Conservation (phyloP, 73 alveolate genomes). For the Tetrahymena thermophila region DNA sequence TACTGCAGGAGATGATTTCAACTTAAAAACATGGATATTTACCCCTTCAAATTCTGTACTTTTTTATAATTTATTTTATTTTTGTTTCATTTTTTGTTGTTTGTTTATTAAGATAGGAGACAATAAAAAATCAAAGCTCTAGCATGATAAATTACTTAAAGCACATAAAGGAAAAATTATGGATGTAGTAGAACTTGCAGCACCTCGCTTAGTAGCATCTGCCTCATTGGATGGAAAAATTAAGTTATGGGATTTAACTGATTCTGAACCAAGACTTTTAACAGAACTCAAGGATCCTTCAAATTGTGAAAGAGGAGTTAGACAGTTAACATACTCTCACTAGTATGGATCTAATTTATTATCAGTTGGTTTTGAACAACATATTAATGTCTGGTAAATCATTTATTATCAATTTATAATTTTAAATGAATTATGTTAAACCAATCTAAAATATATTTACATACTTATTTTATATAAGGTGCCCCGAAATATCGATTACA, state of each 20-base stretch:
- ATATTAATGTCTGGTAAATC: constrained; percentile 57
- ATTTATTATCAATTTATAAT: neutral
- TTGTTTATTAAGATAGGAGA: constrained; percentile 31
- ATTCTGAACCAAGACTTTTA: constrained; percentile 55
- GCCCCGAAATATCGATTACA: constrained; percentile 86
- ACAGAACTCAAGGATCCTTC: constrained; percentile 53
- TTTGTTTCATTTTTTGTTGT: constrained; percentile 37
- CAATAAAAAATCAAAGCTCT: constrained; percentile 45
- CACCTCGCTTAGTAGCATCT: constrained; percentile 80
- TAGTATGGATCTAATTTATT: constrained; percentile 73
- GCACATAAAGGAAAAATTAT: constrained; percentile 81
- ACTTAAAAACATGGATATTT: constrained; percentile 53
- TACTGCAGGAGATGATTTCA: constrained; percentile 80
- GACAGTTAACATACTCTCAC: constrained; percentile 60
- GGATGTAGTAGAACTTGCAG: constrained; percentile 76
- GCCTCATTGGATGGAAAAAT: constrained; percentile 88
- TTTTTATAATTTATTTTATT: neutral
- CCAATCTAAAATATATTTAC: neutral
- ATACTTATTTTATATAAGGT: constrained; percentile 26
- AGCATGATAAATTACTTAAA: constrained; percentile 23
- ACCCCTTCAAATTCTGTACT: neutral
- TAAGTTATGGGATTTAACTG: constrained; percentile 71
- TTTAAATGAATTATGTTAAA: no score
- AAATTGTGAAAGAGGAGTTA: constrained; percentile 69
- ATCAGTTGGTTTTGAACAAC: constrained; percentile 78